Evolutionary conservation across 2,329 filamentous ascomycete genomes (phyloP), one percentile per base, ranked within the genome.

Genomic region (Juglanconis oblonga): DNA sequence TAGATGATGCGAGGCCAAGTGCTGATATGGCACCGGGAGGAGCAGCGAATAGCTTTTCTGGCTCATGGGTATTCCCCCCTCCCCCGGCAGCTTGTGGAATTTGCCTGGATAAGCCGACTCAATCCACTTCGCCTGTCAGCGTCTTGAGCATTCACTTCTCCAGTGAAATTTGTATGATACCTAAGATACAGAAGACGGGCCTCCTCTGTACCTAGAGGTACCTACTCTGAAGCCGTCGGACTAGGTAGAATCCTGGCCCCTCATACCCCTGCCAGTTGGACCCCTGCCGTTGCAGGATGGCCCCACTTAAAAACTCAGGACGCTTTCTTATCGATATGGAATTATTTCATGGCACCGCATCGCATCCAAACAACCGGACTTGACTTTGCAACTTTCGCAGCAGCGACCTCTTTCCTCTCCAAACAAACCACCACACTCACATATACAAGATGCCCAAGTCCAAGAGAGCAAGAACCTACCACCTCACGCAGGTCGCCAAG

Each of bases 401-500:
- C 38, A 42, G 9, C 38, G 17, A 14, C 4, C 17, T 6, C 44
- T 45, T 7, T 45, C 44, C 17, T 17, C 14, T 45, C 17, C 9
- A 14, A 14, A 5, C 29, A 11, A 31, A 48, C 17, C 3, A n/a
- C 38, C 44, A 35, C 47, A 54, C 5, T 29, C 54, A 52, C 50
- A 62, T 48, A 67, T 65, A 65, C 73, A 80, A 71, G 66, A 99
- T 99, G 95, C 95, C 95, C 74, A 93, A 96, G 81, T 98, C 95
- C 65, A 98, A 95, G 84, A 91, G 95, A 77, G 84, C 89, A 69
- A 94, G 89, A 78, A 83, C 96, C 76, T 87, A 96, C 68, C 90
- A 97, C 81, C 86, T 97, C 73, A 92, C 93, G 68, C 89, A 95
- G 81, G 93, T 95, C 70, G 81, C 86, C 76, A 97, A 97, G 82